Evolutionary conservation across 2,329 filamentous ascomycete species (phyloP), one percentile per base, ranked within the genome.

Genomic region (Calonectria crousiana): DNA sequence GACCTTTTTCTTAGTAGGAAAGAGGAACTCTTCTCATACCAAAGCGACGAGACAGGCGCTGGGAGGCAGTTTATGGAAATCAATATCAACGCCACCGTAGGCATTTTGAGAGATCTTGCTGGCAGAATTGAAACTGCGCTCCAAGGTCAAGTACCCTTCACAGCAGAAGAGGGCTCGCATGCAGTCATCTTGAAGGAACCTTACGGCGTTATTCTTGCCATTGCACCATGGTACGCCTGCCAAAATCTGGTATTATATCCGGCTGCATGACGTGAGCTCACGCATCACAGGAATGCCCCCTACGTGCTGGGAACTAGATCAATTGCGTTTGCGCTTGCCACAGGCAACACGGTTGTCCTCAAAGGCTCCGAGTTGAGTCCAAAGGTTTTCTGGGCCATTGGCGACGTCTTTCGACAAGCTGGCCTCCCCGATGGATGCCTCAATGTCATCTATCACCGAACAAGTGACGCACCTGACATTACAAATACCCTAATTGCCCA

Each of bases 151-250:
- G 82, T 86, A 36, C 83, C 86, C 2, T 47, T 78, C n/a, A 78
- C 81, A 8, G 71, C 64, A 49, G 80, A 84, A 18, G 76, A 82
- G 5, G 72, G 73, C 20, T 73, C 78, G 23, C 86, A 69, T 13
- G 94, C 92, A 0, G 86, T 96, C 77, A 85, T 97, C 2, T 85
- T 68, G 56, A 73, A 73, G 41, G 71, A 69, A 30, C 66, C 66
- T 8, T 92, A 91, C 78, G 95, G 95, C 0, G 94, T 96, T 8
- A 88, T 95, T n/a, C 86, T 96, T 38, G 92, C 91, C 3, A 95
- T 97, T 82, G 94, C 93, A 3, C 94, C 95, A 5, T 97, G 95
- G 95, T 95, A 87, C 80, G 85, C 38, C 20, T 36, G 41, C 18
- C 10, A 9, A 44, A 6, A 20, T n/a, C 18, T 8, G 18, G 18